phyloP scores from a whole-genome alignment of 1,284 basidiomycete species.

The Spongispora temasekensis region DNA sequence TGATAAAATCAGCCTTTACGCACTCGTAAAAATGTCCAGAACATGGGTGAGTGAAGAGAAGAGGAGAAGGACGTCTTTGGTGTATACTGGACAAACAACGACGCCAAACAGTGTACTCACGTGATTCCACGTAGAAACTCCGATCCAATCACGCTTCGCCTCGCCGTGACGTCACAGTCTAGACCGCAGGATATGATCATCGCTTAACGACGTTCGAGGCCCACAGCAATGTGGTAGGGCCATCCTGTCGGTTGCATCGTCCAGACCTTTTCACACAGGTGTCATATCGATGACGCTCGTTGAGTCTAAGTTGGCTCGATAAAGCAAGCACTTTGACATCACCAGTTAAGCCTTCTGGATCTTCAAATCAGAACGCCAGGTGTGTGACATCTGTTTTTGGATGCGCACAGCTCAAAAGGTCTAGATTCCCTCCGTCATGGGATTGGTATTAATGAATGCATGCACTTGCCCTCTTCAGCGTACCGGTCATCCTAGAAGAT shows the following conservation, averaged over 20 bases:
- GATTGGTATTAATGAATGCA: too few species aligned
- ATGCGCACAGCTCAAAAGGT: too few species aligned
- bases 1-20: too few species aligned
- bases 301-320: neutral
- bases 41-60: neutral
- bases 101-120: slow-evolving; percentile 25
- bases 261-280: slow-evolving; percentile 11
- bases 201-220: slow-evolving; percentile 14
- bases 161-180: too few species aligned
- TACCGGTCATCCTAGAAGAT: neutral
- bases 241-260: neutral
- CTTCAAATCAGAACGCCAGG: too few species aligned
- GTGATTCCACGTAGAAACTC: too few species aligned
- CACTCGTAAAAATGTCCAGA: neutral
- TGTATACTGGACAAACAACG: slow-evolving; percentile 14
- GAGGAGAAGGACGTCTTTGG: neutral
- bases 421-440: too few species aligned
- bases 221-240: slow-evolving; percentile 14
- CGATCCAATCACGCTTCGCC: too few species aligned
- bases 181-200: neutral
- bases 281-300: neutral
- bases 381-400: too few species aligned
- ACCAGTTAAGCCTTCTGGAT: too few species aligned
- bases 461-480: neutral
- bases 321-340: too few species aligned